Evolutionary conservation across 805 yeast genomes (phyloP), one percentile per base, ranked within the genome.

Genomic region (Saturnispora sekii): DNA sequence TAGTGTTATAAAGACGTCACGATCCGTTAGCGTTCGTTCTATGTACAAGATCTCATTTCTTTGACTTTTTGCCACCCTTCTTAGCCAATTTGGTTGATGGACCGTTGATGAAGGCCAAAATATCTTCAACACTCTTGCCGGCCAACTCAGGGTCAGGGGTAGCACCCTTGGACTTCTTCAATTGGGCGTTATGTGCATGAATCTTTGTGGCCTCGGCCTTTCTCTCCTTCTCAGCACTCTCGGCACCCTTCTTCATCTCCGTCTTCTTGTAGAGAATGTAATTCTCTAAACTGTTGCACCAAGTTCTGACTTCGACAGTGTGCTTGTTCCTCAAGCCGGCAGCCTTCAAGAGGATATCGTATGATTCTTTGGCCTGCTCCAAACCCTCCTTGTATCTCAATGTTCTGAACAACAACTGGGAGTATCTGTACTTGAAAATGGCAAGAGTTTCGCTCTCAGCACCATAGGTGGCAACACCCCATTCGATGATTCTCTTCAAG

Each of bases 101-200:
- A 42, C 90, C 90, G 60, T 80, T 82, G 56, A 85, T 81, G 57
- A 77, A 85, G 48, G 71, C 69, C 63, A 85, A 66, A 48, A 85
- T 70, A 48, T 83, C 94, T 44, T 82, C 90, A 43, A 84, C 73
- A 15, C 86, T 77, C 61, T 79, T 73, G 44, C 68, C 64, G 7
- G 84, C 80, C 49, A 84, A 68, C 32, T 73, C 75, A 14, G 83
- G 77, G 52, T 72, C 68, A 33, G 71, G 62, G 36, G 59, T 53
- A 21, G 61, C 60, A 12, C 58, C 51, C 48, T 65, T 68, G 50
- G 58, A 53, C 50, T 64, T 63, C n/a, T 60, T 45, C 26, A 57
- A 56, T 17, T 45, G 37, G 32, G 63, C 56, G 40, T 57, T 60
- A 10, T 54, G 54, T 10, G 45, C 44, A 14, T 50, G 49, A 42